A percentile compares a stretch with the other conserved stretches of the same genome.
phyloP scores from a whole-genome alignment of 371 early-diverging fungal species.

The Syncephalastrum monosporum region DNA sequence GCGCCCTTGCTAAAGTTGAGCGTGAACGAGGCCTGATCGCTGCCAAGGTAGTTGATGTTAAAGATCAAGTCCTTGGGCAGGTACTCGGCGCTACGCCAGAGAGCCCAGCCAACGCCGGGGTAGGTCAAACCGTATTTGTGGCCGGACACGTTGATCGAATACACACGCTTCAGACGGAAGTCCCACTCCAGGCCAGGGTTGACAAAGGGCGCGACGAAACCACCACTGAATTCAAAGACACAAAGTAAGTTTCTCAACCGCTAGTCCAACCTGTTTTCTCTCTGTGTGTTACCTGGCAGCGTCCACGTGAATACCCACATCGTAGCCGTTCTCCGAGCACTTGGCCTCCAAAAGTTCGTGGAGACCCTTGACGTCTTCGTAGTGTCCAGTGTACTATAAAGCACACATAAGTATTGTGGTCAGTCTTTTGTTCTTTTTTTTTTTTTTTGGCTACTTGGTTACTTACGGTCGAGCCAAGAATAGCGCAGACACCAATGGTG shows the following conservation, averaged over 20 bases:
- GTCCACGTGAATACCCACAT: conserved; percentile 76
- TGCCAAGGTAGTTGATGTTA: conserved; percentile 63
- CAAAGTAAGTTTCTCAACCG: not conserved
- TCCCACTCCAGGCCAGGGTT: conserved; percentile 69
- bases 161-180: conserved; percentile 67
- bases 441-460: not conserved
- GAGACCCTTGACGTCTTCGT: conserved; percentile 70
- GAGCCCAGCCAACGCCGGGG: conserved; percentile 68
- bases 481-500: conserved; percentile 72
- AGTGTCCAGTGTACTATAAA: conserved; percentile 73
- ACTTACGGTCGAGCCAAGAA: conserved; percentile 68
- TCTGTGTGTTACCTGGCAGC: conserved; percentile 54
- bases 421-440: not conserved
- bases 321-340: conserved; percentile 52
- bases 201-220: conserved; percentile 79
- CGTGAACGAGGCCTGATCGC: conserved; percentile 66
- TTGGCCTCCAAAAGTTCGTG: conserved; percentile 58
- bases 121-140: conserved; percentile 79
- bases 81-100: conserved; percentile 61
- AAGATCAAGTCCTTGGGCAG: conserved; percentile 68
- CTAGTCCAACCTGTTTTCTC: not conserved
- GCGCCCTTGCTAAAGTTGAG: conserved; percentile 71
- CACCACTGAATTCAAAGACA: conserved; percentile 46
- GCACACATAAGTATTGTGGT: not conserved
- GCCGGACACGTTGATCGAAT: conserved; percentile 70